phyloP scores from a whole-genome alignment of 148 eudicot genomes.

The Fagopyrum esculentum region DNA sequence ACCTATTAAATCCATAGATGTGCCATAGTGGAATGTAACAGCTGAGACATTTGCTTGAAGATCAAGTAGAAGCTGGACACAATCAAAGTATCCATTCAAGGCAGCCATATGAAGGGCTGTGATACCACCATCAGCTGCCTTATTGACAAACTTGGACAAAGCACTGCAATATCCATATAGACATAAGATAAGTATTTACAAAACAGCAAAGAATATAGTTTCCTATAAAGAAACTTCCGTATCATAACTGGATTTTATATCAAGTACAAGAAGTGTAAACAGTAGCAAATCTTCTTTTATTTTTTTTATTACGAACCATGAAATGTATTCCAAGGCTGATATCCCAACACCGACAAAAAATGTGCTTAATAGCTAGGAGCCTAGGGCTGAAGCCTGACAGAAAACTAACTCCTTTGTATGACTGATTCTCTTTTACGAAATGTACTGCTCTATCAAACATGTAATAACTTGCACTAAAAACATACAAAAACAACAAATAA shows the following conservation, averaged over 20 bases:
- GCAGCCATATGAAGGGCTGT: conserved; percentile 99
- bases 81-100: conserved; percentile 82
- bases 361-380: neutral
- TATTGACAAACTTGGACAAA: conserved; percentile 76
- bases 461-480: neutral
- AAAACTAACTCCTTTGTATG: neutral
- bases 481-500: neutral
- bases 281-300: neutral
- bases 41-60: conserved; percentile 80
- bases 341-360: neutral
- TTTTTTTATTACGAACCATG: neutral
- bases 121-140: conserved; percentile 97
- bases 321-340: neutral
- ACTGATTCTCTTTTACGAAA: neutral
- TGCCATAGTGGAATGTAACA: conserved; percentile 93
- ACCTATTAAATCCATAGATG: conserved; percentile 98
- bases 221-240: neutral
- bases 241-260: neutral
- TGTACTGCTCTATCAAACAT: neutral
- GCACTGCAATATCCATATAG: conserved; percentile 43
- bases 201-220: neutral
- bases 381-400: neutral
- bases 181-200: neutral
- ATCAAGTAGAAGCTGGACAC: conserved; percentile 86
- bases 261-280: neutral